Percentiles rank a stretch among this genome's conserved stretches.
phyloP scores from a whole-genome alignment of 208 protist genomes.

The Angomonas ambiguus region DNA sequence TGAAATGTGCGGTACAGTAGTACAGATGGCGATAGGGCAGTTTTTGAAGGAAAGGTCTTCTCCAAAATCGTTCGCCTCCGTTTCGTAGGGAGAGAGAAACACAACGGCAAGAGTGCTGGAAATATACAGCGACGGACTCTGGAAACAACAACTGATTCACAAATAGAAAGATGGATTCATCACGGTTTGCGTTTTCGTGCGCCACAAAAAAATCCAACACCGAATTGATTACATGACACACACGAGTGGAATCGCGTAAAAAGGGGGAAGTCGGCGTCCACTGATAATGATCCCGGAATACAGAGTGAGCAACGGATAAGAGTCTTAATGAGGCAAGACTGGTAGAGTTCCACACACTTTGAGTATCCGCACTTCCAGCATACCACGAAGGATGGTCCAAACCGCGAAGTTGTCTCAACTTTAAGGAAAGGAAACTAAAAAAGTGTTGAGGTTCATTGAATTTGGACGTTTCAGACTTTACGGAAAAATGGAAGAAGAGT shows the following conservation, averaged over 20 bases:
- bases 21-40: background rate
- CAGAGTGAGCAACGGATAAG: conserved; percentile 20
- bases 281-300: conserved; percentile 49
- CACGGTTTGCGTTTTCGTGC: background rate
- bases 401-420: conserved; percentile 25
- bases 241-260: conserved; percentile 16
- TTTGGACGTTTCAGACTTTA: conserved; percentile 34
- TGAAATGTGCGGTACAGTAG: background rate
- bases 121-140: background rate
- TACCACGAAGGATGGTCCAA: background rate
- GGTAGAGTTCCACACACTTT: background rate
- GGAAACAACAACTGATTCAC: background rate
- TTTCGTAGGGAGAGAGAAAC: background rate
- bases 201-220: background rate
- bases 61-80: background rate
- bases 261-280: conserved; percentile 26
- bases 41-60: background rate
- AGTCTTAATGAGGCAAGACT: conserved; percentile 15
- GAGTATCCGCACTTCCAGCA: background rate
- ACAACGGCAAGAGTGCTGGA: background rate
- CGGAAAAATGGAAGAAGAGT: conserved; percentile 64
- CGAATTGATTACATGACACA: conserved; percentile 18
- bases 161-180: background rate
- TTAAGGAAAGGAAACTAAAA: conserved; percentile 55
- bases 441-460: conserved; percentile 64